Evolutionary conservation across 176 grass and related monocot species (phyloP).

Genomic region (Triticum urartu): DNA sequence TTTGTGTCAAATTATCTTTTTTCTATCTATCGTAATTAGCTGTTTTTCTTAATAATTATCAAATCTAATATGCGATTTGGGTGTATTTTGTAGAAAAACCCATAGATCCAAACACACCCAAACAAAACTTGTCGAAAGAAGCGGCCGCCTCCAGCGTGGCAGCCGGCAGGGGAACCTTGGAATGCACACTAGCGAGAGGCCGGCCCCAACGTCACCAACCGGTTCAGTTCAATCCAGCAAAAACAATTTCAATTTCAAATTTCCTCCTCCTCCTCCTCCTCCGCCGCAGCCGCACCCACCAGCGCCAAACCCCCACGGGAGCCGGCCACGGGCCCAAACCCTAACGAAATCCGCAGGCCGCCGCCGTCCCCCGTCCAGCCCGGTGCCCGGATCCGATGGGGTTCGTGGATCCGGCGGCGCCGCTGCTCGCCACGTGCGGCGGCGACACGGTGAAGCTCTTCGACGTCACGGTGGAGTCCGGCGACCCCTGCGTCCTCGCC

Average conservation of each 20-base stretch:
- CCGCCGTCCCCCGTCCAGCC: neutral
- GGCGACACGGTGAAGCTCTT: conserved; percentile 92
- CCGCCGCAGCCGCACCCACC: neutral
- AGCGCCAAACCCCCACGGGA: neutral
- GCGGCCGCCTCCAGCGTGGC: neutral
- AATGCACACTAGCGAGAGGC: conserved; percentile 16
- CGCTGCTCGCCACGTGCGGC: conserved; percentile 80
- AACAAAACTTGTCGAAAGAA: too few relatives aligned
- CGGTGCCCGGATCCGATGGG: conserved; percentile 47
- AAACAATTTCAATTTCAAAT: conserved; percentile 54
- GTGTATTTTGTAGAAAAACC: too few relatives aligned
- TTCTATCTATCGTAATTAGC: too few relatives aligned
- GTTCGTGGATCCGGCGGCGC: conserved; percentile 72
- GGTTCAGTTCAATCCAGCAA: conserved; percentile 2
- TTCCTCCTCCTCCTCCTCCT: conserved; percentile 9
- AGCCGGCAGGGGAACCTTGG: conserved; percentile 23
- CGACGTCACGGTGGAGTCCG: conserved; percentile 69
- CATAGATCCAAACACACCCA: too few relatives aligned
- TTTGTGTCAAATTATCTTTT: too few relatives aligned
- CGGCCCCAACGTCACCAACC: neutral
- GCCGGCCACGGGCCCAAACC: conserved; percentile 12
- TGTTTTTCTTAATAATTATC: too few relatives aligned
- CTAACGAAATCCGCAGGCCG: neutral
- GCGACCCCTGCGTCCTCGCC: conserved; percentile 88
- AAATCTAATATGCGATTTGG: too few relatives aligned